phyloP scores from a whole-genome alignment of 2,329 filamentous ascomycete species.

The Colletotrichum sp. region DNA sequence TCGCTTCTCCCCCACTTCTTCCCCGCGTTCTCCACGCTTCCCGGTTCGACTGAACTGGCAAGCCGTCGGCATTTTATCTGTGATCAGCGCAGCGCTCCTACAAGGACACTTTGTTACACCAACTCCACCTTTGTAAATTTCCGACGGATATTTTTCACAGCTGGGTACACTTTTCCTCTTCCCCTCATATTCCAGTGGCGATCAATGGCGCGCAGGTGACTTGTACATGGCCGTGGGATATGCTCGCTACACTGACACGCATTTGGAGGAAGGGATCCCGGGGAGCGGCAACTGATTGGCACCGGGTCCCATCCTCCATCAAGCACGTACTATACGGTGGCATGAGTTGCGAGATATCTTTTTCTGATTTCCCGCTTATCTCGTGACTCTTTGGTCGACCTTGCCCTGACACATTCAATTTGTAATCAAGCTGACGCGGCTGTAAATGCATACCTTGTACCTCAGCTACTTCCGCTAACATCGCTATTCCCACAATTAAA shows the following conservation, averaged over 20 bases:
- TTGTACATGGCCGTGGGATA: neutral
- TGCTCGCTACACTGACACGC: neutral
- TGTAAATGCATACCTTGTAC: neutral
- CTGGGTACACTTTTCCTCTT: rapidly evolving
- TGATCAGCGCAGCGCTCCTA: neutral
- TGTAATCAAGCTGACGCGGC: neutral
- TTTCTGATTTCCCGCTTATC: neutral
- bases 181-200: neutral
- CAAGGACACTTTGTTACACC: neutral
- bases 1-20: neutral
- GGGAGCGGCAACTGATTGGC: neutral
- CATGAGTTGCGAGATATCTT: neutral
- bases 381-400: rapidly evolving
- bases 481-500: neutral
- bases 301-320: neutral
- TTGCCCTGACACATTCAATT: neutral
- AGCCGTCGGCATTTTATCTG: neutral
- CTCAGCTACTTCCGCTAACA: neutral
- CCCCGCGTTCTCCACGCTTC: neutral
- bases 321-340: neutral
- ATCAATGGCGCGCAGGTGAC: neutral
- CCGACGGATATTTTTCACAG: neutral
- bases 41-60: neutral
- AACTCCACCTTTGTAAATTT: neutral
- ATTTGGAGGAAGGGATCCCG: neutral